These are phyloP conservation scores for Cymbopogon citratus DNA, from an alignment of 176 grass and related monocot species.

Conservation along the genomic window DNA sequence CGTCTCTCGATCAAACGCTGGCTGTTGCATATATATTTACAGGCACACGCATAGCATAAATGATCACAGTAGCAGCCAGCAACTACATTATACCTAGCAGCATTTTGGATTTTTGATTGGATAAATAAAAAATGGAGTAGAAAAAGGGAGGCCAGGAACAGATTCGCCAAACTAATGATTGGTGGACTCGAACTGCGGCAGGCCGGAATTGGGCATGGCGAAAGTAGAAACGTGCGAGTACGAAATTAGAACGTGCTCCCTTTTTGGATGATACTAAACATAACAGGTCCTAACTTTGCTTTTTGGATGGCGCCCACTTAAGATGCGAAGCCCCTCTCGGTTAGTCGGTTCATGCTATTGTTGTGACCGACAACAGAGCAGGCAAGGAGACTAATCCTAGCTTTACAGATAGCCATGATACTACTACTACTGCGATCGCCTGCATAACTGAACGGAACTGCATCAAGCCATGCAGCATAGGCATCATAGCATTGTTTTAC, in stretches of 20 bases:
- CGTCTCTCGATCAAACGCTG: not conserved
- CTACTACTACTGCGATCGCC: not conserved
- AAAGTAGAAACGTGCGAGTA: constrained; percentile 28
- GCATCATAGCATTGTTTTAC: not conserved
- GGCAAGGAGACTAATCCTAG: not conserved
- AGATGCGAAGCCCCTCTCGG: not conserved
- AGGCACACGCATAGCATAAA: not conserved
- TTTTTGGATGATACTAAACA: constrained; percentile 26
- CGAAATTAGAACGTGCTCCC: not conserved
- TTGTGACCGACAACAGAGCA: not conserved
- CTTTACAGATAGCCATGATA: not conserved
- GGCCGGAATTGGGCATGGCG: not conserved
- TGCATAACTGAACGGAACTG: not conserved
- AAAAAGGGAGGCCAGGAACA: not conserved
- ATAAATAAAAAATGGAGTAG: not conserved
- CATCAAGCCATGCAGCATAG: not conserved
- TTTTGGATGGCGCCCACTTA: constrained; percentile 7
- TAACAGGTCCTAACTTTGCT: constrained; percentile 24
- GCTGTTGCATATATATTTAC: too few species aligned
- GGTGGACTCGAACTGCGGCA: not conserved
- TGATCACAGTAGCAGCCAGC: not conserved
- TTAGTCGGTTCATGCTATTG: not conserved
- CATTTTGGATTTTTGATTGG: not conserved
- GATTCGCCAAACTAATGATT: constrained; percentile 20
- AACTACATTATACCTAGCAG: not conserved